These are phyloP conservation scores for Cladophialophora yegresii DNA, from an alignment of 2,329 filamentous ascomycete species.

Conservation along the genomic window DNA sequence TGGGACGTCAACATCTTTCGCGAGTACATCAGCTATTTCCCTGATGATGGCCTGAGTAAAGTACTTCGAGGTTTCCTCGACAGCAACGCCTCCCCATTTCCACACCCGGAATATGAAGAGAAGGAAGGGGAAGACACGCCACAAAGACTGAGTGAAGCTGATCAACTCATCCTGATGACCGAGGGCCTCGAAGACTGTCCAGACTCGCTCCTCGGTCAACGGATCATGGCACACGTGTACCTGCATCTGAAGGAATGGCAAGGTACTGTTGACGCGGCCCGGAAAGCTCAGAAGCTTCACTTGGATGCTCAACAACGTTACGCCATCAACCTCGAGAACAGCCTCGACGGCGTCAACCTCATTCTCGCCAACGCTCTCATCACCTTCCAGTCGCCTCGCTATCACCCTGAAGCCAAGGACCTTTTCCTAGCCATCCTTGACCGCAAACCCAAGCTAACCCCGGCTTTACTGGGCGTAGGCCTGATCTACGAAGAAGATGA, in stretches of 20 bases:
- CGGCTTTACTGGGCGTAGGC: constrained; percentile 84
- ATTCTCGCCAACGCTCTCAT: constrained; percentile 85
- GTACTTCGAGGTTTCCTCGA: constrained; percentile 79
- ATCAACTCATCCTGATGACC: constrained; percentile 77
- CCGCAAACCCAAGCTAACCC: constrained; percentile 72
- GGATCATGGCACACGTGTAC: constrained; percentile 81
- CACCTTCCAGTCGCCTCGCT: constrained; percentile 82
- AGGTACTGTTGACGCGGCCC: constrained; percentile 72
- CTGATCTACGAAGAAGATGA: constrained; percentile 92
- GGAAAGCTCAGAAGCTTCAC: constrained; percentile 32
- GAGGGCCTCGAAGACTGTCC: constrained; percentile 65
- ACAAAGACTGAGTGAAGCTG: constrained; percentile 68
- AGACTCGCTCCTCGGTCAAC: constrained; percentile 77
- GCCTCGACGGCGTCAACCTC: constrained; percentile 71
- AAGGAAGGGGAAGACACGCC: constrained; percentile 53
- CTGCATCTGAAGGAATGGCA: constrained; percentile 82
- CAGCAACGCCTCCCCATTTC: constrained; percentile 82
- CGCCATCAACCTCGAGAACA: constrained; percentile 69
- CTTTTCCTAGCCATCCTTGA: constrained; percentile 81
- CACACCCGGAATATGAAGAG: constrained; percentile 45
- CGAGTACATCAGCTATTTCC: constrained; percentile 81
- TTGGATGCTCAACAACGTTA: constrained; percentile 52
- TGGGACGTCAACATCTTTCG: constrained; percentile 77
- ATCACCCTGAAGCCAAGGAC: constrained; percentile 84
- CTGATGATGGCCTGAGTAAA: constrained; percentile 77